Evolutionary conservation across 345 rosid genomes (phyloP), one percentile per base, ranked within the genome.

Genomic region (Lenwebbia sp.): DNA sequence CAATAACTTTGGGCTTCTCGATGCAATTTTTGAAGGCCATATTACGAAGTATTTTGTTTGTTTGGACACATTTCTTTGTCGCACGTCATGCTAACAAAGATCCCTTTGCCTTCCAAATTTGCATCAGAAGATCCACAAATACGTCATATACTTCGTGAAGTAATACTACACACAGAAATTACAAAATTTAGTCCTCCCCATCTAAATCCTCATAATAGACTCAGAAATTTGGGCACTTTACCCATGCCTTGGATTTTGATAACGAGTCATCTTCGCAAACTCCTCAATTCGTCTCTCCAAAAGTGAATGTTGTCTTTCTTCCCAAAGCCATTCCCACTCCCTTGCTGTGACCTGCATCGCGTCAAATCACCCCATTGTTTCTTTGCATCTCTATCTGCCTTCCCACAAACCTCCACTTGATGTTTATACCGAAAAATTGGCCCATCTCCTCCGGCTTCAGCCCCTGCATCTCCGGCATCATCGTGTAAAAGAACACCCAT

Each of bases 381-480:
- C 93, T 30, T 0, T 8, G 26, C 58, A 55, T 55, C 58, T 55
- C 11, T 9, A 55, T 21, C 58, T 55, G 26, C 26, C 58, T 55
- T 8, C 93, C 88, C 14, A 94, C 62, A 90, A 94, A 95, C 13
- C 88, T 86, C n/a, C 58, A 55, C 58, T 55, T 23, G 10, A 3
- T 23, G n/a, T 9, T 22, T 55, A 23, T 55, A 7, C 26, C 50
- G 2, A 55, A 7, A 23, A 55, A 55, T 4, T 23, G n/a, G 1
- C 58, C 2, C 26, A 55, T 23, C 58, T 55, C 58, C n/a, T 55
- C 25, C 4, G 8, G 12, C 12, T 4, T 23, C 58, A 0, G 7
- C 25, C 58, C 5, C 0, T 8, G n/a, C n/a, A 3, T 55, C 10
- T n/a, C 4, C 12, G 11, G 58, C 11, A 22, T 55, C n/a, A 55